Evolutionary conservation across 2,329 filamentous ascomycete species (phyloP).

Genomic region (Colletotrichum endophyticum): DNA sequence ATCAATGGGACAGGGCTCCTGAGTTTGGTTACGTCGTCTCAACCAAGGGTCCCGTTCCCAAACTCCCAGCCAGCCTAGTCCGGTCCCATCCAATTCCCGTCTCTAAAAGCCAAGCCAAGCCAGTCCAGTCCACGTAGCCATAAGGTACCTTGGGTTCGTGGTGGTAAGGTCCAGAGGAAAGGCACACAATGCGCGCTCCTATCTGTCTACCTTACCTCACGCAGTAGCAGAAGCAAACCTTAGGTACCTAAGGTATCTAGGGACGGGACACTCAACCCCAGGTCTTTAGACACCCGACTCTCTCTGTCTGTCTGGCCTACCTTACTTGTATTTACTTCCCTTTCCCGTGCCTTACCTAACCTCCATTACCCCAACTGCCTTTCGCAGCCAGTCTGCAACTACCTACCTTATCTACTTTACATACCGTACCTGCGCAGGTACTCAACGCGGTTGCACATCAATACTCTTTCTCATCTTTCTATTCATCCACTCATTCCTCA

Average conservation of each 20-base stretch:
- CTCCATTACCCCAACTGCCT: neutral
- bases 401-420: neutral
- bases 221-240: neutral
- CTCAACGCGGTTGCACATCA: neutral
- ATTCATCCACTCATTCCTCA: neutral
- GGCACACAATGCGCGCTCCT: neutral
- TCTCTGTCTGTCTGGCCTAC: neutral
- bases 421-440: neutral
- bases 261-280: too few relatives aligned
- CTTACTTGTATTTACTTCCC: neutral
- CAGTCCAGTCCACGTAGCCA: neutral
- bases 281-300: neutral
- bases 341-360: neutral
- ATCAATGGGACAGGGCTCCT: constrained; percentile 2
- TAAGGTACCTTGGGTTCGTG: neutral
- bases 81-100: neutral
- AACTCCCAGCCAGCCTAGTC: neutral
- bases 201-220: neutral
- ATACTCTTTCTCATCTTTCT: neutral
- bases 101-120: neutral
- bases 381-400: neutral
- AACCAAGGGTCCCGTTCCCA: neutral
- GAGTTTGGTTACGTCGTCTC: constrained; percentile 4
- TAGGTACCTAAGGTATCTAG: too few relatives aligned
- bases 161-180: neutral